Evolutionary conservation across 108 stramenopile genomes (phyloP), one percentile per base, ranked within the genome.

Genomic region (Pinguiococcus pyrenoidosus): DNA sequence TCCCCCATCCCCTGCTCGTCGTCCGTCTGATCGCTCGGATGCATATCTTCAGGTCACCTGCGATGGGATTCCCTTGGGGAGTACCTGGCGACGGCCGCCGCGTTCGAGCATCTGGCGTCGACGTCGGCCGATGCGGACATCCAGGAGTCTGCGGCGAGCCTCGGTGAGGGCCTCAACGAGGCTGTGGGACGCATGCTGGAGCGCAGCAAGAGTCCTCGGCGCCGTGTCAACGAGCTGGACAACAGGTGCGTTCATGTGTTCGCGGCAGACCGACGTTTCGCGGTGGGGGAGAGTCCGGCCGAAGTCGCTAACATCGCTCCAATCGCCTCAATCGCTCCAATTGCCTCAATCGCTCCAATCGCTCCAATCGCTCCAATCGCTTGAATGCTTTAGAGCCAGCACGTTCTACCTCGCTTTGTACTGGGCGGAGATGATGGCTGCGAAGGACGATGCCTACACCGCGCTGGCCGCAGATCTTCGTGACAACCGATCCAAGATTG

Each of bases 361-460:
- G n/a, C n/a, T n/a, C n/a, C n/a, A n/a, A n/a, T n/a, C 46, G 46
- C 10, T n/a, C n/a, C n/a, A n/a, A n/a, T n/a, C n/a, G n/a, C n/a
- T n/a, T n/a, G n/a, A n/a, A n/a, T n/a, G n/a, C n/a, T n/a, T n/a
- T n/a, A n/a, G n/a, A n/a, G 89, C 83, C 17, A 84, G 85, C 51
- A 84, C 78, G 57, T 90, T 74, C 59, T 90, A 86, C 67, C 67
- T 87, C 13, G 80, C 81, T 20, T 69, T 86, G 29, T 90, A 90
- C 62, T 90, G 89, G 89, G 82, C 89, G 22, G 89, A 90, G 38
- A 82, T 73, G 52, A 75, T 90, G 38, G 74, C 80, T 22, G 77
- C 82, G 43, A 64, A 76, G 37, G 85, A 86, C 63, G 64, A 71
- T 22, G 46, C 69, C 40, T 90, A 62, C 69, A 68, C 80, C 49